Conservation (phyloP, 306 rosid genomes). For the Trifolium fragiferum region DNA sequence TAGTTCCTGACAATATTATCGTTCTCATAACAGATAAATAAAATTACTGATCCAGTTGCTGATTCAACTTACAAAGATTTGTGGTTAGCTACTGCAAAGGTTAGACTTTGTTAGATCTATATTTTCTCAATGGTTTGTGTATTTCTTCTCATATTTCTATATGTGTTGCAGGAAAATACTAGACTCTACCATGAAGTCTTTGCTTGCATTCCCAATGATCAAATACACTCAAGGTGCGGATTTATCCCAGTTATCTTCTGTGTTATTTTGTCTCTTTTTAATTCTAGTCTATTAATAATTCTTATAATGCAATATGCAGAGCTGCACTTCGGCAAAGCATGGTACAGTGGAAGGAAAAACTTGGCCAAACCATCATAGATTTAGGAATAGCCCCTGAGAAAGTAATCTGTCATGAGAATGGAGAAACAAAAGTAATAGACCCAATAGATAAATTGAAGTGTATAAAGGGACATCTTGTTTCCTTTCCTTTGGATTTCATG, state of each 20-base stretch:
- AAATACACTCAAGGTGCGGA: constrained; percentile 79
- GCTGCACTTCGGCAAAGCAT: constrained; percentile 78
- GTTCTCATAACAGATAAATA: constrained; percentile 52
- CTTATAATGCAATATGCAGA: constrained; percentile 49
- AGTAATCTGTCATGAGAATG: constrained; percentile 58
- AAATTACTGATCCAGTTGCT: constrained; percentile 74
- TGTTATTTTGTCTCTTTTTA: background rate
- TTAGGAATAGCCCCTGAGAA: constrained; percentile 80
- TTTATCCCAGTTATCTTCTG: constrained; percentile 13
- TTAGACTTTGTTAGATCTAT: constrained; percentile 41
- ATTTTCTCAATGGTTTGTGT: constrained; percentile 1
- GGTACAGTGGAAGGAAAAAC: constrained; percentile 67
- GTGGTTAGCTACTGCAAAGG: constrained; percentile 96
- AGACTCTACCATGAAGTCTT: constrained; percentile 83
- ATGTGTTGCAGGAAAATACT: constrained; percentile 70
- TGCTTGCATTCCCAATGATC: constrained; percentile 85
- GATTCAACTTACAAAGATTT: constrained; percentile 83
- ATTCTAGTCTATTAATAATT: constrained; percentile 4
- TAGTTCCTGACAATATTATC: constrained; percentile 3
- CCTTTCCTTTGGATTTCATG: constrained; percentile 91
- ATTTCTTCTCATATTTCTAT: background rate
- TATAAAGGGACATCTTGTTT: constrained; percentile 87
- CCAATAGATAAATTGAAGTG: constrained; percentile 62
- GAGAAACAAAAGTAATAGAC: constrained; percentile 55
- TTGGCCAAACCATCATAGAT: constrained; percentile 79